phyloP scores from a whole-genome alignment of 345 rosid genomes.

The Abelmoschus esculentus region DNA sequence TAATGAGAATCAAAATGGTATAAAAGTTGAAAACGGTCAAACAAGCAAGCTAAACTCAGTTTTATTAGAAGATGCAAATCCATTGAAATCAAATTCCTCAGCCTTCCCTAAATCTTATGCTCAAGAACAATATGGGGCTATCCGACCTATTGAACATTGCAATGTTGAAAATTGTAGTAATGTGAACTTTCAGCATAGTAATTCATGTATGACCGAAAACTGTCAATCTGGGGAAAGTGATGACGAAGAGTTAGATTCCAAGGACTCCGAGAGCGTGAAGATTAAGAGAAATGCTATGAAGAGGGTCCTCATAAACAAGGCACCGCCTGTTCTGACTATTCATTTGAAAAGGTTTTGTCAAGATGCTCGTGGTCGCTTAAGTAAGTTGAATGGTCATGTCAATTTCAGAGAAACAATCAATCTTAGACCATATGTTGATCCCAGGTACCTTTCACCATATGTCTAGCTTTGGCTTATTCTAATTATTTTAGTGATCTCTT shows the following conservation, averaged over 20 bases:
- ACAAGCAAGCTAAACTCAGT: conserved; percentile 11
- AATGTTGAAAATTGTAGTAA: conserved; percentile 24
- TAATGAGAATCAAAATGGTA: conserved; percentile 23
- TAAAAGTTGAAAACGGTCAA: conserved; percentile 21
- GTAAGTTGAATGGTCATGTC: conserved; percentile 89
- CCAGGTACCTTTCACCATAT: conserved; percentile 44
- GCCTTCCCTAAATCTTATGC: conserved; percentile 16
- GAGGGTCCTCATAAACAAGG: conserved; percentile 65
- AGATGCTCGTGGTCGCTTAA: conserved; percentile 86
- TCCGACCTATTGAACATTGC: conserved; percentile 25
- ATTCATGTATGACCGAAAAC: conserved; percentile 27
- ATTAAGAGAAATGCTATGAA: conserved; percentile 93
- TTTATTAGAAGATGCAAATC: conserved; percentile 13
- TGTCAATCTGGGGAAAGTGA: conserved; percentile 35
- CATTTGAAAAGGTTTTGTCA: conserved; percentile 96
- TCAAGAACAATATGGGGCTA: conserved; percentile 25
- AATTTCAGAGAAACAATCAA: conserved; percentile 60
- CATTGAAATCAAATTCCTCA: conserved; percentile 23
- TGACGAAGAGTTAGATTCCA: conserved; percentile 33
- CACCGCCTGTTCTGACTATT: conserved; percentile 73
- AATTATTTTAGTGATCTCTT: neutral
- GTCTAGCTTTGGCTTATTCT: neutral
- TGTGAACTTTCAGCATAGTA: conserved; percentile 23
- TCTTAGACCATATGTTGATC: conserved; percentile 69
- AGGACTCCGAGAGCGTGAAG: conserved; percentile 31